Percentiles rank a stretch among this genome's conserved stretches.
Evolutionary conservation across 2,329 filamentous ascomycete genomes (phyloP).

Genomic region (Colletotrichum somersetense): DNA sequence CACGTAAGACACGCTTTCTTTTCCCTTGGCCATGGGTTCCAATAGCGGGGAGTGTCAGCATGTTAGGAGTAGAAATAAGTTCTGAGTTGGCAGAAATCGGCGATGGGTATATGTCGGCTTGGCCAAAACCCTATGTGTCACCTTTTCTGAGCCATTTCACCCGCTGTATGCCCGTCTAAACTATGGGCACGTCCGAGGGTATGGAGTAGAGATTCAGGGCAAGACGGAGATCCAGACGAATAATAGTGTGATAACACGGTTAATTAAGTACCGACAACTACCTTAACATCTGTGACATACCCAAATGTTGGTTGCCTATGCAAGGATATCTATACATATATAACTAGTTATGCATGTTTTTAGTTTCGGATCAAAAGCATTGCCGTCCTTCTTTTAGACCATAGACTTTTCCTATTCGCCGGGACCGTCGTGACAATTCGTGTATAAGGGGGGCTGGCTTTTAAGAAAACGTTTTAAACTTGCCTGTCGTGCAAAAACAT

Average conservation of each 20-base stretch:
- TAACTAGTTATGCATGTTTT: no score
- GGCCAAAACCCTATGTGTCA: not conserved
- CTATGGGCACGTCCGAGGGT: not conserved
- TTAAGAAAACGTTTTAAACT: not conserved
- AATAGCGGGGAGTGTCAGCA: not conserved
- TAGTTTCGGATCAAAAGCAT: not conserved
- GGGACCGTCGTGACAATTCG: no score
- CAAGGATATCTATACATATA: not conserved
- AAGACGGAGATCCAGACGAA: not conserved
- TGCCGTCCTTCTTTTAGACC: not conserved
- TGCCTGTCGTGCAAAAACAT: not conserved
- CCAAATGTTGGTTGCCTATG: not conserved
- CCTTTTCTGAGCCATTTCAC: not conserved
- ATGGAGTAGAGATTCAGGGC: not conserved
- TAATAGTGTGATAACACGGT: no score
- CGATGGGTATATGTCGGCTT: no score
- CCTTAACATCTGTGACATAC: not conserved
- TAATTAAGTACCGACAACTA: not conserved
- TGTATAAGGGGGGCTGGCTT: not conserved
- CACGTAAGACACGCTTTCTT: not conserved
- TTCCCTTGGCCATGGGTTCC: not conserved
- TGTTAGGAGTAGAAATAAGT: not conserved
- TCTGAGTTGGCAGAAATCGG: not conserved
- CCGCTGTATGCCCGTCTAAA: not conserved
- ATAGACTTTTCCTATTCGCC: not conserved